phyloP scores from a whole-genome alignment of 164 flowering plant species.

The Saururus chinensis region DNA sequence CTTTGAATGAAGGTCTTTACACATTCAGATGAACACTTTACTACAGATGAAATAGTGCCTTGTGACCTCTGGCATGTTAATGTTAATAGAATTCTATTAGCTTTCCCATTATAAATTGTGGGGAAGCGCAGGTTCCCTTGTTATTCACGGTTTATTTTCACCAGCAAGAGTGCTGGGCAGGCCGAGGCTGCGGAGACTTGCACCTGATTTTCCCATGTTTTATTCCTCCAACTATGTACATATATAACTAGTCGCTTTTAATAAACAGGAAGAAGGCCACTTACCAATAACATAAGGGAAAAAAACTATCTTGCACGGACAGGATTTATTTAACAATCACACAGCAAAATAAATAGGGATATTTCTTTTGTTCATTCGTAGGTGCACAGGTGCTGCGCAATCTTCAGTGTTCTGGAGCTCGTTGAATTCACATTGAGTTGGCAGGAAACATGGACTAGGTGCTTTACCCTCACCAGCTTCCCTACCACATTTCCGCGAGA shows the following conservation, averaged over 20 bases:
- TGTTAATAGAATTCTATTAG: no score
- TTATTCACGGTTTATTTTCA: no score
- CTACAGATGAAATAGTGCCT: no score
- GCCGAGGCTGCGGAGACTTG: no score
- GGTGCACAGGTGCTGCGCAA: constrained; percentile 43
- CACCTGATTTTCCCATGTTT: no score
- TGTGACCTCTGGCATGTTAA: no score
- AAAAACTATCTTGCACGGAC: background rate
- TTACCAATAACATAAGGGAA: background rate
- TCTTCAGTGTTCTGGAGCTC: constrained; percentile 45
- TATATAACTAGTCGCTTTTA: background rate
- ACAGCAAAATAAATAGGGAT: background rate
- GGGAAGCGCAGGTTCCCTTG: no score
- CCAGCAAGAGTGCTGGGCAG: no score
- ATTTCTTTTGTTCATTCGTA: constrained; percentile 21
- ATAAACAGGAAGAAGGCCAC: background rate
- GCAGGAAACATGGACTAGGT: constrained; percentile 37
- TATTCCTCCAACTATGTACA: no score
- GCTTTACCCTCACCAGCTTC: constrained; percentile 62
- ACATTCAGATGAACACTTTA: no score
- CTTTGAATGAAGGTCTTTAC: no score
- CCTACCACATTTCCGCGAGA: constrained; percentile 81
- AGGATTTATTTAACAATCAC: background rate
- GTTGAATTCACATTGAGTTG: constrained; percentile 31
- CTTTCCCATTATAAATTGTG: no score